Base-by-base conservation (phyloP, 805 yeast genomes). In the Sugiyamaella lignohabitans region DNA sequence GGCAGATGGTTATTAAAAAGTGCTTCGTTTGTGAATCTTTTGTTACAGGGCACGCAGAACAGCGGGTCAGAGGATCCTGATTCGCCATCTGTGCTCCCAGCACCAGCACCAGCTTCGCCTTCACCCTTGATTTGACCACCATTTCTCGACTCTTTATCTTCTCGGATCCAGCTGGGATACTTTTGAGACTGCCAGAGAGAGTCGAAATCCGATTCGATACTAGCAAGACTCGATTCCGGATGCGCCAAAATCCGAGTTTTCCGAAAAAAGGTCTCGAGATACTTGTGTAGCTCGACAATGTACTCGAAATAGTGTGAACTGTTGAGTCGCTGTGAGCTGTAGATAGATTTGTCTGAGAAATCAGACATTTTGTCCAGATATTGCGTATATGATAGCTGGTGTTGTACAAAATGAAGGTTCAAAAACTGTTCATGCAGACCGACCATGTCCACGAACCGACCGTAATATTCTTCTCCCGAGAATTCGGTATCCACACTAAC, bases 1-100 rank as follows among this genome's bases (percentile, higher is more conserved):
- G 57, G 50, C 21, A 87, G 62, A 69, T 91, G 97, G 2, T 76
- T 80, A 3, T 73, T 64, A 59, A 70, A 88, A 0, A 85, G 93
- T 0, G 87, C 65, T 22, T 67, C 67, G 44, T 82, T 82, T 11
- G 84, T 67, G 59, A 86, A 88, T 17, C 57, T 47, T 57, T 78
- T 83, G 23, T 75, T 70, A 60, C 97, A 91, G 0, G 74, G 72
- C 3, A 62, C 52, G 60, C 97, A 91, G 53, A 62, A 83, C 1
- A 76, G 50, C n/a, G 56, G 43, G 3, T 49, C 59, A 2, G 50
- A 42, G 14, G 34, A 16, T 11, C 19, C 35, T 3, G 42, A 11
- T 29, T 40, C 14, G n/a, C n/a, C 38, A 35, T 27, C 32, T 14
- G 32, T 14, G 10, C 10, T 27, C 32, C 20, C 47, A 5, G 43